Base-by-base conservation (phyloP, 1,284 basidiomycete genomes). In the Porogramme epimiltina region DNA sequence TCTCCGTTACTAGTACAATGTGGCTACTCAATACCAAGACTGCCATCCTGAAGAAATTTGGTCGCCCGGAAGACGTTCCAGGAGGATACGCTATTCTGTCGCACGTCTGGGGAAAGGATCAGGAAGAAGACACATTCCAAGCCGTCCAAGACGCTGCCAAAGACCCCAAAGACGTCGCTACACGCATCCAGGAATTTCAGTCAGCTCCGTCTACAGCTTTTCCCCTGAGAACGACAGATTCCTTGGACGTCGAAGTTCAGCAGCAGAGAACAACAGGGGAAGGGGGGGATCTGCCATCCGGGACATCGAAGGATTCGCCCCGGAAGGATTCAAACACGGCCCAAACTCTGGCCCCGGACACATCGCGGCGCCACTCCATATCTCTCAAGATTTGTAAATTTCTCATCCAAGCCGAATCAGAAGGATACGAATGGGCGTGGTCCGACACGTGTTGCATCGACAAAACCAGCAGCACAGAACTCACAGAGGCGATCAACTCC, bases 401-500 rank as follows among this genome's bases (percentile, higher is more conserved):
- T 23, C 22, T 19, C 43, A 8, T 3, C 13, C 19, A 34, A 19
- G 46, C 51, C 3, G 42, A 26, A 38, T 38, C 16, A 4, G 36
- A 49, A 11, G 51, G 51, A 13, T 45, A 28, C 38, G 16, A 28
- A 20, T 49, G 46, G 46, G 38, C 40, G n/a, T 53, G 51, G 51
- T 18, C 40, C 31, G 51, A 53, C 16, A 49, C 51, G 13, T 48
- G 51, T 28, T 53, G 47, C 42, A 48, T 53, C 38, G 38, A 53
- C 47, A 53, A 52, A 34, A 45, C 38, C 33, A 53, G 47, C 43
- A 49, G 51, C 26, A 15, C 46, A 15, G 51, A 52, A 25, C 42
- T 52, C 3, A 44, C 51, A 8, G 51, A 52, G 37, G 51, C 51
- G 15, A 52, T 52, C 42, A 52, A 52, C 38, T 44, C 51, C 20